Evolutionary conservation across 129 eudicot species (phyloP).

Genomic region (Tagetes erecta): DNA sequence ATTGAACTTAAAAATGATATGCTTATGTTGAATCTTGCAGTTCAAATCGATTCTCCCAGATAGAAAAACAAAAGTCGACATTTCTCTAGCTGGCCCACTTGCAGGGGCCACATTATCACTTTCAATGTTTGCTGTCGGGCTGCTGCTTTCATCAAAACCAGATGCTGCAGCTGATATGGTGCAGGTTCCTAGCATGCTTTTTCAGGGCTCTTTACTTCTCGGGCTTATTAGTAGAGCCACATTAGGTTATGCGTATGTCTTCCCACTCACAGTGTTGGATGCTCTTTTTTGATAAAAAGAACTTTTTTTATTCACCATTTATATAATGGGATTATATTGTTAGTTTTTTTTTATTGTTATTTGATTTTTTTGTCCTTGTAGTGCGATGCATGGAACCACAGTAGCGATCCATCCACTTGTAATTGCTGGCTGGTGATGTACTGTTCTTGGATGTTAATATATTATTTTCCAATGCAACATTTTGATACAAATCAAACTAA

Average conservation of each 20-base stretch:
- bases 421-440: conserved; percentile 94
- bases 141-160: conserved; percentile 84
- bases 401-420: conserved; percentile 95
- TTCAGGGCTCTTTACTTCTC: conserved; percentile 96
- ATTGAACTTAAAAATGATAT: neutral
- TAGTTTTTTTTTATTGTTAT: neutral
- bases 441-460: conserved; percentile 32
- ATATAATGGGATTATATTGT: conserved; percentile 3
- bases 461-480: conserved; percentile 14
- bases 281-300: neutral
- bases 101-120: conserved; percentile 90
- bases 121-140: conserved; percentile 91
- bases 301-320: neutral
- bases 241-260: conserved; percentile 83
- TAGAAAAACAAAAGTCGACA: conserved; percentile 85
- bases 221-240: conserved; percentile 86
- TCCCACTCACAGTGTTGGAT: conserved; percentile 16
- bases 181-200: conserved; percentile 89
- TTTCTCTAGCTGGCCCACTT: conserved; percentile 88
- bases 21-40: conserved; percentile 41
- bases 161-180: conserved; percentile 76
- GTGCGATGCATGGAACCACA: conserved; percentile 90
- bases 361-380: conserved; percentile 35
- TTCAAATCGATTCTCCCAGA: conserved; percentile 97
- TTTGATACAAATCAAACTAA: neutral